Base-by-base conservation (phyloP, 495 filamentous ascomycete species). In the Podospora fimiseda region DNA sequence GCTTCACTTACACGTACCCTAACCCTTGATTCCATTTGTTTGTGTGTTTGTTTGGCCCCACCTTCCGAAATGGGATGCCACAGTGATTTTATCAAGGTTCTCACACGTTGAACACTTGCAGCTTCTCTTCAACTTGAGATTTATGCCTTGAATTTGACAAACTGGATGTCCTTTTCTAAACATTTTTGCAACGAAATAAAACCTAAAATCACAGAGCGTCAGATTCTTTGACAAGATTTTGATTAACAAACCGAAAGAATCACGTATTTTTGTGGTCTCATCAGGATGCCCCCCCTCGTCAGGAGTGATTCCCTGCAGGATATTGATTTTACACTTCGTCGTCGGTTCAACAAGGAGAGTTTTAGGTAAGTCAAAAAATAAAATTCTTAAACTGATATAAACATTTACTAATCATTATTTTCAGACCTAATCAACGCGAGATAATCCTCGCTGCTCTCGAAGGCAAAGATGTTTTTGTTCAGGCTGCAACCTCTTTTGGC, bases 401-500 rank as follows among this genome's bases (percentile, higher is more conserved):
- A n/a, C n/a, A n/a, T n/a, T n/a, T n/a, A n/a, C n/a, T n/a, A n/a
- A n/a, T n/a, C n/a, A n/a, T n/a, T n/a, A n/a, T n/a, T n/a, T n/a
- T 5, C 56, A 90, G 91, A 59, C 90, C 90, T 16, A 74, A 86
- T 4, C 92, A 97, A 61, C 78, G 88, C 51, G 89, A 97, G 50
- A 90, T 96, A 40, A 94, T 97, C 38, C 67, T 71, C 20, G 85
- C 89, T 22, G 84, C 87, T 2, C 75, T 96, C 15, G 83, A 87
- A 43, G 86, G 88, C 15, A 74, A 92, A 41, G 92, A 97, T 85
- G 85, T 97, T 21, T 96, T 95, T 63, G 78, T 97, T 1, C 92
- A 96, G 67, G 92, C 92, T 30, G 91, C 90, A n/a, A 97, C 92
- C 2, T 93, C 89, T 1, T 95, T 95, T 63, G 92, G 92, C 13